Base-by-base conservation (phyloP, 225 moss, liverwort and hornwort species). In the Pleurozium schreberi region DNA sequence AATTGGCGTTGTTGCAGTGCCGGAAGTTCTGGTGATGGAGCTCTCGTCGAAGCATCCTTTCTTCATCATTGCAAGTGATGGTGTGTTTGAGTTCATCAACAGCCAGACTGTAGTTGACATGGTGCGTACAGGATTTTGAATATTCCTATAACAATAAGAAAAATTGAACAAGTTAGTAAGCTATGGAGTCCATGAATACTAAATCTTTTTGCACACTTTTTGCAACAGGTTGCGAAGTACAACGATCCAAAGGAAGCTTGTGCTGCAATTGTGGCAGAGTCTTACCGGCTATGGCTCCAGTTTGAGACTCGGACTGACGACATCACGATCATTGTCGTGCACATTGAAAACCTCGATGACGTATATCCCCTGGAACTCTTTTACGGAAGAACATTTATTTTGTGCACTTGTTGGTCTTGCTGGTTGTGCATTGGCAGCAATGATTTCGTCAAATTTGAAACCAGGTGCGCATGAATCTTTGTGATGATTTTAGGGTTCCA, bases 231-330 rank as follows among this genome's bases (percentile, higher is more conserved):
- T 87, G 93, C 93, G 52, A 97, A 95, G 89, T 88, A 95, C 87
- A 94, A 89, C 60, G 98, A 98, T 85, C 97, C 98, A 3, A 96
- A 97, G 90, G 98, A 98, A 42, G 97, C 98, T 40, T 98, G 98
- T 89, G 92, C 97, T 26, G 97, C 98, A 53, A 92, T 98, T 87
- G 97, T 98, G 90, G 97, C 96, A 42, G 97, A 98, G 81, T 96
- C 98, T 2, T 98, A 98, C 88, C 95, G 98, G 58, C 92, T 97
- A 38, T 98, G 98, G 98, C 92, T 98, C 87, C 98, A 96, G 65
- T 97, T 95, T 82, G 98, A 98, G 91, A 98, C 97, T 22, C 97
- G 98, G 34, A 98, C 98, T 12, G 98, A 98, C 89, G 98, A 98
- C 83, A 98, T 98, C 60, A 98, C 98, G 26, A 93, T 98, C 86